phyloP scores from a whole-genome alignment of 805 yeast species.

The Wickerhamiella alocasiicola region DNA sequence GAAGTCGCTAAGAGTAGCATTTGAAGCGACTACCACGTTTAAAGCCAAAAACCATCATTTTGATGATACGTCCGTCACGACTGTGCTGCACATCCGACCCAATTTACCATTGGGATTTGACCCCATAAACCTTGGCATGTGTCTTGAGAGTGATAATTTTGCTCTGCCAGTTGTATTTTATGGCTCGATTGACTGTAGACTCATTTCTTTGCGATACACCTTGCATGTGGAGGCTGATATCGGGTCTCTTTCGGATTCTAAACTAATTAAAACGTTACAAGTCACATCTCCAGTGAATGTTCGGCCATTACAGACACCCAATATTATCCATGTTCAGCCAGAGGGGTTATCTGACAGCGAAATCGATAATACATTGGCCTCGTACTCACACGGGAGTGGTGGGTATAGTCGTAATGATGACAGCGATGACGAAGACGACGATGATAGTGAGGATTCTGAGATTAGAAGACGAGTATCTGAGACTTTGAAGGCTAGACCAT shows the following conservation, averaged over 20 bases:
- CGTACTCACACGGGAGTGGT: not conserved
- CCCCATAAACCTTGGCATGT: conserved; percentile 9
- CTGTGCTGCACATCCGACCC: not conserved
- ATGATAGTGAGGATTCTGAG: not conserved
- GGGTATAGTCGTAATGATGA: not conserved
- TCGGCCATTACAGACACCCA: not conserved
- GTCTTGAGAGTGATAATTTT: not conserved
- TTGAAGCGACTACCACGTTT: conserved; percentile 6
- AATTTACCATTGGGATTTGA: conserved; percentile 8
- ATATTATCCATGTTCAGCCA: not conserved
- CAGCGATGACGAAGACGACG: not conserved
- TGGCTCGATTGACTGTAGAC: conserved; percentile 1
- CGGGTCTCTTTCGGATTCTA: conserved; percentile 1
- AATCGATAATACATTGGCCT: not conserved
- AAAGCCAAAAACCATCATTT: conserved; percentile 2
- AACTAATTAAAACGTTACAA: not conserved
- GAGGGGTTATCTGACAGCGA: not conserved
- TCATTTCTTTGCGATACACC: not conserved
- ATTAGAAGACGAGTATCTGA: too few species aligned
- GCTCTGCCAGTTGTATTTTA: conserved; percentile 6
- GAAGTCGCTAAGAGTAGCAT: not conserved
- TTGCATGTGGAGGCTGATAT: conserved; percentile 2
- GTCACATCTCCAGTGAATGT: conserved; percentile 1
- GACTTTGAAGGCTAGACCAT: not conserved
- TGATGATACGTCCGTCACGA: not conserved